These are phyloP conservation scores for Nissolia schottii DNA, from an alignment of 306 rosid species.

Conservation along the genomic window DNA sequence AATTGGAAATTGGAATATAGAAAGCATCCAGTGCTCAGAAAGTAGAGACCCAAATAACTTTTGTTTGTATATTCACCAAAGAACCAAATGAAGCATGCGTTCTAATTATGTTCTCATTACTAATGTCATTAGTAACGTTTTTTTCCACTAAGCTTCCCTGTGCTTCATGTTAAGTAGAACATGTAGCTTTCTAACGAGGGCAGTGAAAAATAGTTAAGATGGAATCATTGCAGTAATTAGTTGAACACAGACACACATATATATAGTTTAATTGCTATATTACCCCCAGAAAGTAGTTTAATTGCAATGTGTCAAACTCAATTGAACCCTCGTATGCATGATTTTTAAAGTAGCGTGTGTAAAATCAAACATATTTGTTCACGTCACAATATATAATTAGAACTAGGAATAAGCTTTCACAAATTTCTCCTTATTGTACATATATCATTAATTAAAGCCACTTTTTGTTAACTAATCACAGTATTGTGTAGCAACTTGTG, in stretches of 20 bases:
- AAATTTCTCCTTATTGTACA: background rate
- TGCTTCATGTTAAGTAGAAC: background rate
- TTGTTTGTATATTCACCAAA: background rate
- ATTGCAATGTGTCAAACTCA: too few relatives aligned
- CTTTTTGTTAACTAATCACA: background rate
- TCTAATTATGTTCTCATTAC: background rate
- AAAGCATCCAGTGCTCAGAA: background rate
- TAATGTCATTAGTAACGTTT: too few relatives aligned
- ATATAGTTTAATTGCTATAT: too few relatives aligned
- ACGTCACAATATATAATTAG: too few relatives aligned
- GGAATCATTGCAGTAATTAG: background rate
- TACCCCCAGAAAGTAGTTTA: too few relatives aligned
- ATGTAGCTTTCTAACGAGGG: background rate
- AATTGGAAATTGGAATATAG: background rate
- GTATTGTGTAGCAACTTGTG: background rate
- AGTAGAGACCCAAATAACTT: background rate
- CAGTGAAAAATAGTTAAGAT: background rate
- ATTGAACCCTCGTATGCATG: too few relatives aligned
- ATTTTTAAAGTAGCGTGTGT: too few relatives aligned
- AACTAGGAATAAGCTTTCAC: background rate
- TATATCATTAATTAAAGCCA: background rate
- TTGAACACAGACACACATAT: too few relatives aligned
- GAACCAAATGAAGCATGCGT: background rate
- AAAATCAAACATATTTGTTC: too few relatives aligned
- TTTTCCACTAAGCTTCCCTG: background rate